Evolutionary conservation across 805 yeast species (phyloP).

Genomic region (Candida krabiensis): DNA sequence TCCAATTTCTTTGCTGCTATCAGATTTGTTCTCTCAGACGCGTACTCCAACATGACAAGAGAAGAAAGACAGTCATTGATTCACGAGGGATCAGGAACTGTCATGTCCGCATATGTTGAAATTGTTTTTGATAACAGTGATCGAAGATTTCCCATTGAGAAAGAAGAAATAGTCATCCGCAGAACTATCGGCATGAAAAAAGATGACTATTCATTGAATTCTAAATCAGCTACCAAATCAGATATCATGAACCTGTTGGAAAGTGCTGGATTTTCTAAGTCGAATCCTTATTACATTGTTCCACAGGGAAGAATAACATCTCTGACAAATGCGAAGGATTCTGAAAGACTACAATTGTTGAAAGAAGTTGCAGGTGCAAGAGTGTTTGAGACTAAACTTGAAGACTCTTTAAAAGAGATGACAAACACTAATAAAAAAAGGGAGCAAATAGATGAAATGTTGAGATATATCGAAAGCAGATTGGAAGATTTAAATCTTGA

Average conservation of each 20-base stretch:
- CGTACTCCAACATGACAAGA: slow-evolving; percentile 76
- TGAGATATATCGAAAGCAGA: slow-evolving; percentile 67
- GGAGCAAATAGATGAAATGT: slow-evolving; percentile 70
- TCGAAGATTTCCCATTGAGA: slow-evolving; percentile 67
- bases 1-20: slow-evolving; percentile 95
- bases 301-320: slow-evolving; percentile 94
- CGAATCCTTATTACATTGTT: slow-evolving; percentile 92
- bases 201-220: slow-evolving; percentile 86
- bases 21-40: slow-evolving; percentile 87
- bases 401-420: slow-evolving; percentile 81
- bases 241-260: slow-evolving; percentile 83
- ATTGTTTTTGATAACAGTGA: slow-evolving; percentile 81
- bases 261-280: slow-evolving; percentile 87
- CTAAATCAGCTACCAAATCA: slow-evolving; percentile 71
- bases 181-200: slow-evolving; percentile 92
- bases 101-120: slow-evolving; percentile 92
- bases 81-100: slow-evolving; percentile 88
- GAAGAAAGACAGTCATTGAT: slow-evolving; percentile 86
- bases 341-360: slow-evolving; percentile 72
- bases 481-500: slow-evolving; percentile 79
- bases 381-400: slow-evolving; percentile 78
- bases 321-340: slow-evolving; percentile 84
- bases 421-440: slow-evolving; percentile 65
- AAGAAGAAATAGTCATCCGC: slow-evolving; percentile 68
- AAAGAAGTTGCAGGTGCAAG: slow-evolving; percentile 96